phyloP scores from a whole-genome alignment of 164 flowering plant species.

The Chloranthus sessilifolius region DNA sequence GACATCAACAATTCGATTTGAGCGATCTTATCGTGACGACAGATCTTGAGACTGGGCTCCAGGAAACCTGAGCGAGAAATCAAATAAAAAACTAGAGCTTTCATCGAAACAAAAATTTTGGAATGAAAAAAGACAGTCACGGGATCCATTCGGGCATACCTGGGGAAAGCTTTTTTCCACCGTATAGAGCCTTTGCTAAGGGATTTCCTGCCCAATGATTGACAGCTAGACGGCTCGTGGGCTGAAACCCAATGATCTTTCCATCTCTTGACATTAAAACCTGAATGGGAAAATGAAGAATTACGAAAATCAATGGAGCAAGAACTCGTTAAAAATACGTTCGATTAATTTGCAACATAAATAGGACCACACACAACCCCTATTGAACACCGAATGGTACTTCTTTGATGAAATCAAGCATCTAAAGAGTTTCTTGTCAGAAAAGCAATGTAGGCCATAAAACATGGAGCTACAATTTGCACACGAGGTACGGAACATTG shows the following conservation, averaged over 20 bases:
- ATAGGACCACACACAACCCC: no score
- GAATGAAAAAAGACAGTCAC: background rate
- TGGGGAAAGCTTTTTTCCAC: constrained; percentile 61
- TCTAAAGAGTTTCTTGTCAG: no score
- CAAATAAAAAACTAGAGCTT: background rate
- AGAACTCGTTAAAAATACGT: no score
- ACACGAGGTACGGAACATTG: no score
- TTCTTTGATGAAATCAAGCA: no score
- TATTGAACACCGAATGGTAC: no score
- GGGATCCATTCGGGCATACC: constrained; percentile 31
- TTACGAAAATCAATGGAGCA: background rate
- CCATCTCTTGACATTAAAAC: constrained; percentile 66
- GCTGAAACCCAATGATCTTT: constrained; percentile 68
- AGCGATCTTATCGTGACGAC: constrained; percentile 35
- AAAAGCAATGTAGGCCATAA: no score
- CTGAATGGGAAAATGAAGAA: constrained; percentile 24
- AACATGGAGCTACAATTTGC: no score
- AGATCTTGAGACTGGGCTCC: constrained; percentile 61
- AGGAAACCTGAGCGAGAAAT: constrained; percentile 44
- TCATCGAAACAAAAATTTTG: background rate
- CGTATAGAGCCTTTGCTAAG: constrained; percentile 61
- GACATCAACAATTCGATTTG: constrained; percentile 72
- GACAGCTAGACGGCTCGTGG: constrained; percentile 67
- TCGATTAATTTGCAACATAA: no score
- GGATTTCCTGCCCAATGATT: constrained; percentile 83